Base-by-base conservation (phyloP, 2,329 filamentous ascomycete genomes). In the Ascochyta lentis region DNA sequence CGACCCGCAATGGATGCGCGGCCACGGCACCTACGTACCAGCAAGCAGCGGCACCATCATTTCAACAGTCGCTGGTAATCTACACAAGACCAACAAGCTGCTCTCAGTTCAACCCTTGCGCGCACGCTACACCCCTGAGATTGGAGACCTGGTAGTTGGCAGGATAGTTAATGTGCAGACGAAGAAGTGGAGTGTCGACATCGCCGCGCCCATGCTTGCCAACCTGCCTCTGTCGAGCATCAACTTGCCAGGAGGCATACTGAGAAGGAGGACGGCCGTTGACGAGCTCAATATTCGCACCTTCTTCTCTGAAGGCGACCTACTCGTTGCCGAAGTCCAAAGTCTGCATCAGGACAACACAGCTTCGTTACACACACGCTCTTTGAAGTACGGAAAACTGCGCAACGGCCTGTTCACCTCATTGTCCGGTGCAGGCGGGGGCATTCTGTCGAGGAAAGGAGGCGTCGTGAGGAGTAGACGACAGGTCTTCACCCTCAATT, bases 1-100 rank as follows among this genome's bases (percentile, higher is more conserved):
- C 62, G 92, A 97, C 76, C 84, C 92, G n/a, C 92, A 97, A 81
- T 98, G 92, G 92, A 98, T 98, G 94, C 78, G 92, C 79, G 95
- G 95, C 69, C 95, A 99, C 79, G 95, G 95, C 65, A 99, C 95
- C 45, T 96, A 91, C 76, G 82, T 90, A 42, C 84, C 85, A 16
- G 76, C 83, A 4, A 75, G 79, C 42, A 82, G 84, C 47, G 85
- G 84, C 4, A 83, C 87, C 56, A 99, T 99, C 72, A 86, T 89
- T 54, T 93, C 92, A 43, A 96, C 95, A 6, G 89, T 99, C 29
- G 93, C 93, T 6, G 95, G 95, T 69, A 94, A 89, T 6, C 83
- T 98, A 33, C 88, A 90, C 71, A 94, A 93, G 74, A 98, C 94
- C 57, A 99, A 99, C 84, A 98, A 97, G 76, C 88, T 99, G 43